Percentiles rank a stretch among this genome's conserved stretches.
These are phyloP conservation scores for Arachis hypogaea DNA, from an alignment of 306 rosid genomes.

Conservation along the genomic window DNA sequence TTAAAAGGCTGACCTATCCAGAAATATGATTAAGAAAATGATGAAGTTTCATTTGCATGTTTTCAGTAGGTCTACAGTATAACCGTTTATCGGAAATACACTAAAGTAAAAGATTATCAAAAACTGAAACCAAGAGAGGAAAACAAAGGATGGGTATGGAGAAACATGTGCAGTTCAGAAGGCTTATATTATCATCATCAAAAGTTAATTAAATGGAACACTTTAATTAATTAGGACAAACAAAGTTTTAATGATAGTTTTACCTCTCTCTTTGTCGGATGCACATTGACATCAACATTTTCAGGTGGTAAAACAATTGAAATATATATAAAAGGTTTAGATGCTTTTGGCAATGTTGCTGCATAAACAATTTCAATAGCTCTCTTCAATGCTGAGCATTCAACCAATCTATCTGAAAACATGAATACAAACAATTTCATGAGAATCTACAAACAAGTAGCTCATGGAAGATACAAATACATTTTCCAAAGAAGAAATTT, in stretches of 20 bases:
- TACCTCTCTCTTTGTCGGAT: conserved; percentile 98
- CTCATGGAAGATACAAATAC: conserved; percentile 12
- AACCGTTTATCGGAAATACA: not conserved
- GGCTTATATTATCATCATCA: conserved; percentile 16
- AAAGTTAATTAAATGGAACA: conserved; percentile 5
- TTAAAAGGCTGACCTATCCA: conserved; percentile 81
- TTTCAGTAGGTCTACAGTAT: not conserved
- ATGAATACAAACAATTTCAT: conserved; percentile 27
- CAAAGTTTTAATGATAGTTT: conserved; percentile 17
- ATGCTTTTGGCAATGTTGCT: conserved; percentile 92
- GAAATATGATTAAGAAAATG: not conserved
- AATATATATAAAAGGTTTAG: conserved; percentile 88
- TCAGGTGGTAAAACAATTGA: conserved; percentile 81
- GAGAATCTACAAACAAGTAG: conserved; percentile 33
- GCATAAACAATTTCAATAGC: conserved; percentile 94
- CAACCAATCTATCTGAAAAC: conserved; percentile 87
- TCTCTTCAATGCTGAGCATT: conserved; percentile 90
- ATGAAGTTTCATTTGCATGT: not conserved
- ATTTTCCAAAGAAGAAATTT: conserved; percentile 10
- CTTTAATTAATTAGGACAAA: conserved; percentile 26
- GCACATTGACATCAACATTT: conserved; percentile 90
- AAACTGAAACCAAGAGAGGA: conserved; percentile 1
- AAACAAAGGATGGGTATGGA: not conserved
- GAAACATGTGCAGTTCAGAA: conserved; percentile 8
- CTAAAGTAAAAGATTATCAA: not conserved